Evolutionary conservation across 2,329 filamentous ascomycete species (phyloP).

Genomic region (Ceratocystiopsis minuta): DNA sequence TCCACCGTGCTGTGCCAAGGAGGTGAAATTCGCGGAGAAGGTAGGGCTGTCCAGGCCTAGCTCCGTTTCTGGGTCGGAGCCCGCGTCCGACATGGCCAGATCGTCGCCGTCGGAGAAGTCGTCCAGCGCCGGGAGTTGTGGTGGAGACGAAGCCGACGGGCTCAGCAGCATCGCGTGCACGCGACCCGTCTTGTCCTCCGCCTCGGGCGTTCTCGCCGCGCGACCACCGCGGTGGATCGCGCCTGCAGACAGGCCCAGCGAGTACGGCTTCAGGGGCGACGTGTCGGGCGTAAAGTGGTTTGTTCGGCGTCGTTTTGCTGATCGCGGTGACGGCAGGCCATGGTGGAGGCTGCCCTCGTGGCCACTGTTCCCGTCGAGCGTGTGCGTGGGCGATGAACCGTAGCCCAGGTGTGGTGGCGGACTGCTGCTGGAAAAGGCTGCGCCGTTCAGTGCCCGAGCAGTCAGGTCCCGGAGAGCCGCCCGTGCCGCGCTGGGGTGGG

Average conservation of each 20-base stretch:
- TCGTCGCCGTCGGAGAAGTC: constrained; percentile 7
- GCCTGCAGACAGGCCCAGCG: no score
- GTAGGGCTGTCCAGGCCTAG: background rate
- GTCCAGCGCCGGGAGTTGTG: background rate
- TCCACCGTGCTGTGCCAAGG: constrained; percentile 18
- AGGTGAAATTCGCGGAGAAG: background rate
- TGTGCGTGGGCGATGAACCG: no score
- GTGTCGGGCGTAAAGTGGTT: constrained; percentile 21
- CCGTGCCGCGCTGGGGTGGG: constrained; percentile 20
- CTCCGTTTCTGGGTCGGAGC: constrained; percentile 13
- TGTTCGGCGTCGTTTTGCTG: constrained; percentile 20
- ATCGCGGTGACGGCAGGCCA: constrained; percentile 11
- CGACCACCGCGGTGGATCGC: background rate
- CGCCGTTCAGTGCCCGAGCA: constrained; percentile 19
- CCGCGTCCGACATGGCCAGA: constrained; percentile 12
- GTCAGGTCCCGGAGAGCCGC: constrained; percentile 24
- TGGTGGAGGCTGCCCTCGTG: constrained; percentile 6
- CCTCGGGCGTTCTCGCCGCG: constrained; percentile 5
- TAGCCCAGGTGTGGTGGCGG: background rate
- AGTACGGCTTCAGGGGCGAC: constrained; percentile 16
- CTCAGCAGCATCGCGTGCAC: constrained; percentile 16
- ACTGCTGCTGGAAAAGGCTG: constrained; percentile 11
- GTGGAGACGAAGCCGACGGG: constrained; percentile 19
- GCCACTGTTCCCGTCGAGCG: no score
- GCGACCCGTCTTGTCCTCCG: background rate